A percentile compares a stretch with the other conserved stretches of the same genome.
phyloP scores from a whole-genome alignment of 768 basidiomycete species.

The Lactarius evosmus region DNA sequence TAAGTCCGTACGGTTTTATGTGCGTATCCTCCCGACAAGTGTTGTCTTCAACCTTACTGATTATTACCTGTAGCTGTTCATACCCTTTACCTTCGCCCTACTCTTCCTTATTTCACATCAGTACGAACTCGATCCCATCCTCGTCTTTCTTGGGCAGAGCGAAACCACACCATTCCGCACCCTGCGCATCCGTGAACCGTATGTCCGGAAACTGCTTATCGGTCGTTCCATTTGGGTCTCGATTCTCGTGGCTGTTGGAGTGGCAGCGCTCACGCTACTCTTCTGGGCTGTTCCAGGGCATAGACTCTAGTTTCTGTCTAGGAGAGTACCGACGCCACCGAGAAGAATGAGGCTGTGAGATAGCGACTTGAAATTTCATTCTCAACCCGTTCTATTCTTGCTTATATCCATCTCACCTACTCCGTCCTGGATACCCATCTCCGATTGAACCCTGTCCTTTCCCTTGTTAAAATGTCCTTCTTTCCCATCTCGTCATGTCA shows the following conservation, averaged over 20 bases:
- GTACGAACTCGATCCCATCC: conserved; percentile 94
- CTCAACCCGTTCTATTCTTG: conserved; percentile 4
- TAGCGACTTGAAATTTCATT: conserved; percentile 1
- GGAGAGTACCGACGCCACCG: conserved; percentile 7
- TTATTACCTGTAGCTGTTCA: conserved; percentile 64
- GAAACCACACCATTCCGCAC: conserved; percentile 98
- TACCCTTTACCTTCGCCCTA: conserved; percentile 86
- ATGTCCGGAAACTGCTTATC: conserved; percentile 85
- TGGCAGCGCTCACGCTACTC: conserved; percentile 79
- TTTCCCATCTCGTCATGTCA: conserved; percentile 16
- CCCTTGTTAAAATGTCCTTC: neutral
- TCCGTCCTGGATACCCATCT: conserved; percentile 22
- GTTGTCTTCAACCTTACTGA: conserved; percentile 21
- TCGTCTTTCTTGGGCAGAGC: conserved; percentile 89
- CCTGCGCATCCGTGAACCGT: conserved; percentile 87
- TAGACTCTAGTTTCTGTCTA: conserved; percentile 51
- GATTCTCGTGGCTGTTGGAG: conserved; percentile 70
- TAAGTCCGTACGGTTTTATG: conserved; percentile 91
- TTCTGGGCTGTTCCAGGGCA: conserved; percentile 98
- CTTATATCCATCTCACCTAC: neutral
- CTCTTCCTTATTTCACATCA: conserved; percentile 93
- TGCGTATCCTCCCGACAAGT: conserved; percentile 45
- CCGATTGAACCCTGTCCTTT: conserved; percentile 1
- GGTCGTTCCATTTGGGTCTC: conserved; percentile 92
- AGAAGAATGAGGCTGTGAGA: conserved; percentile 6